phyloP scores from a whole-genome alignment of 345 rosid genomes.

The Acer saccharum region DNA sequence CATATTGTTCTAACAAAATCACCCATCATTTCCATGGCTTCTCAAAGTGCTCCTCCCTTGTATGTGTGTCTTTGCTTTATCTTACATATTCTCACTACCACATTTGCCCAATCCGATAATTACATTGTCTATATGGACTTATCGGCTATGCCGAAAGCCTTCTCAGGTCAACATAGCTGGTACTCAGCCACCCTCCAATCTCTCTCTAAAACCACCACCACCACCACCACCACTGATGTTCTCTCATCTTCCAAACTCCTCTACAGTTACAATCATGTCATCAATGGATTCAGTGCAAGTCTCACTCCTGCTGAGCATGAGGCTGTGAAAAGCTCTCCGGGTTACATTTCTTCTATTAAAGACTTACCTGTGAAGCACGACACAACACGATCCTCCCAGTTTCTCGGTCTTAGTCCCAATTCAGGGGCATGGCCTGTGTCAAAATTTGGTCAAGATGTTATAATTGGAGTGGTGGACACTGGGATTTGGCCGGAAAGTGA shows the following conservation, averaged over 20 bases:
- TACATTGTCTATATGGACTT: slow-evolving; percentile 54
- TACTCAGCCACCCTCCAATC: slow-evolving; percentile 42
- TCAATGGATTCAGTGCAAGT: slow-evolving; percentile 52
- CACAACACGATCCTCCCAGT: slow-evolving; percentile 43
- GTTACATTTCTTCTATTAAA: slow-evolving; percentile 36
- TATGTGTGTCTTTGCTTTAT: slow-evolving; percentile 14
- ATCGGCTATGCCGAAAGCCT: slow-evolving; percentile 49
- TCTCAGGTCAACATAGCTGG: slow-evolving; percentile 36
- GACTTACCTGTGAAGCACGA: slow-evolving; percentile 40
- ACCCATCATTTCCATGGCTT: slow-evolving; percentile 10
- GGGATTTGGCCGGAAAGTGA: slow-evolving; percentile 60
- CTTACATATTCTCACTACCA: not conserved
- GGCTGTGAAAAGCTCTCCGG: slow-evolving; percentile 37
- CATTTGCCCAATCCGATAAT: slow-evolving; percentile 29
- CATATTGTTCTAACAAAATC: not conserved
- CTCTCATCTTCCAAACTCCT: slow-evolving; percentile 28
- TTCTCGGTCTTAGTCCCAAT: slow-evolving; percentile 33
- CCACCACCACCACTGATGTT: not conserved
- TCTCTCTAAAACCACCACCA: not conserved
- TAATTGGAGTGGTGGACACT: slow-evolving; percentile 48
- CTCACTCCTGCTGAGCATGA: slow-evolving; percentile 38
- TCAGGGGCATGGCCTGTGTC: slow-evolving; percentile 47
- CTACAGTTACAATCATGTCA: slow-evolving; percentile 42
- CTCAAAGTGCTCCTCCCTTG: slow-evolving; percentile 8
- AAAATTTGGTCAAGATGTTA: slow-evolving; percentile 41